Percentiles rank a stretch among this genome's conserved stretches.
These are phyloP conservation scores for Harrya chromipes DNA, from an alignment of 768 basidiomycete species.

Conservation along the genomic window DNA sequence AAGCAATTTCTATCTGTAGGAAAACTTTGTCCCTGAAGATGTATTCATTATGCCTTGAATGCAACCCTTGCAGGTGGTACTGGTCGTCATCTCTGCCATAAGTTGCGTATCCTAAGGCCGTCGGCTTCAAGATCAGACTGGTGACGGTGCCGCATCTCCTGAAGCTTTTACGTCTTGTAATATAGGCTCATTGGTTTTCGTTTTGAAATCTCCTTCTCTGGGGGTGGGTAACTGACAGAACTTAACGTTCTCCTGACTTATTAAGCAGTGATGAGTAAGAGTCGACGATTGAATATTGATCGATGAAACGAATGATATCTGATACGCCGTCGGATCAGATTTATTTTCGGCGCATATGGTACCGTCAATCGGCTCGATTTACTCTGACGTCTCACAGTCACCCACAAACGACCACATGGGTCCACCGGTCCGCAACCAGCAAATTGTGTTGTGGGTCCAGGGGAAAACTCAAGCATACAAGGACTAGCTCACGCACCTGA, in stretches of 20 bases:
- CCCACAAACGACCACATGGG: slow-evolving; percentile 5
- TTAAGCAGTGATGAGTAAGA: not conserved
- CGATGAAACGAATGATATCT: slow-evolving; percentile 3
- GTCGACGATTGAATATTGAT: not conserved
- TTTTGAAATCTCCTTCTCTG: not conserved
- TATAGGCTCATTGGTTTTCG: slow-evolving; percentile 15
- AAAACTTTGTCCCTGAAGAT: not conserved
- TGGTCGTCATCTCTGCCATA: slow-evolving; percentile 11
- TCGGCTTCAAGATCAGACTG: too few relatives aligned
- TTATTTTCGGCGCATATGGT: not conserved
- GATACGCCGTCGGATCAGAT: slow-evolving; percentile 1
- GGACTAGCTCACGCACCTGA: not conserved
- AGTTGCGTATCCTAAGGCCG: not conserved
- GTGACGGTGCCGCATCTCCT: slow-evolving; percentile 2
- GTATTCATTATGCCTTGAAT: slow-evolving; percentile 10
- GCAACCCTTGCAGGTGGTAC: slow-evolving; percentile 9
- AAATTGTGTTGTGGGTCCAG: slow-evolving; percentile 18
- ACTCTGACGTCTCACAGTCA: slow-evolving; percentile 2
- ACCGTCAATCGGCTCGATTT: not conserved
- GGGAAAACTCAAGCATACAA: not conserved
- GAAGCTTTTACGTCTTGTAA: slow-evolving; percentile 20
- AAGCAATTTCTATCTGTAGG: not conserved
- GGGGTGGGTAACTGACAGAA: slow-evolving; percentile 5
- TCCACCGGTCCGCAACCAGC: not conserved
- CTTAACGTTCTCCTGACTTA: slow-evolving; percentile 11